phyloP scores from a whole-genome alignment of 257 asterid genomes.

The Solanum chmielewskii region DNA sequence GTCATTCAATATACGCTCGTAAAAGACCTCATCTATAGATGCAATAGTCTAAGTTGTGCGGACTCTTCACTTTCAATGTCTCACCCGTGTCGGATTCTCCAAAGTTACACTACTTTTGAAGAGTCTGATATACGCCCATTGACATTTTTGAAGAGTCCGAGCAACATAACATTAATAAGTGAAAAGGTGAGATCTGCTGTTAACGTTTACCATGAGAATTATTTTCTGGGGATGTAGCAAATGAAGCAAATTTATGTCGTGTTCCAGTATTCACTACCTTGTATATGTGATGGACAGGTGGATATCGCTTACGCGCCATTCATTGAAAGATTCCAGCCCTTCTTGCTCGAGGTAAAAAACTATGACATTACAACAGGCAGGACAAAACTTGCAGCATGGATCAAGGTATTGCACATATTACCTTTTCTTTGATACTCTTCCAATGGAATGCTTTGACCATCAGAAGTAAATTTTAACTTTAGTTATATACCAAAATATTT shows the following conservation, averaged over 20 bases:
- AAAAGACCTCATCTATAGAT: not conserved
- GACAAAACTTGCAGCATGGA: constrained; percentile 56
- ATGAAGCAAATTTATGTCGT: not conserved
- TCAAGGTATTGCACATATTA: constrained; percentile 37
- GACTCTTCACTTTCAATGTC: too few relatives aligned
- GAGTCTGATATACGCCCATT: too few relatives aligned
- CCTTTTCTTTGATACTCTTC: not conserved
- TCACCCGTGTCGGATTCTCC: too few relatives aligned
- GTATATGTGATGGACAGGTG: constrained; percentile 29
- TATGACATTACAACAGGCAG: constrained; percentile 50
- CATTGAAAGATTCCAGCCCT: constrained; percentile 52
- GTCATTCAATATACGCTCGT: not conserved
- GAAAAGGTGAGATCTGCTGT: not conserved
- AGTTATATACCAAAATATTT: not conserved
- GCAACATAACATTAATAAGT: not conserved
- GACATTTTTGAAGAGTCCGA: too few relatives aligned
- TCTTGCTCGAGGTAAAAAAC: constrained; percentile 41
- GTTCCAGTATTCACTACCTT: not conserved
- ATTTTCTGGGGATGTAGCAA: not conserved
- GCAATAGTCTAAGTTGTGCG: not conserved
- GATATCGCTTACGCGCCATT: constrained; percentile 78
- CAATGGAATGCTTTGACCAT: not conserved
- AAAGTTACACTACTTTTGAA: too few relatives aligned
- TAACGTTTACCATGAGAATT: not conserved
- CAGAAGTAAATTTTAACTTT: not conserved